A percentile compares a stretch with the other conserved stretches of the same genome.
These are phyloP conservation scores for Jaltomata sinuosa DNA, from an alignment of 257 asterid genomes.

Conservation along the genomic window DNA sequence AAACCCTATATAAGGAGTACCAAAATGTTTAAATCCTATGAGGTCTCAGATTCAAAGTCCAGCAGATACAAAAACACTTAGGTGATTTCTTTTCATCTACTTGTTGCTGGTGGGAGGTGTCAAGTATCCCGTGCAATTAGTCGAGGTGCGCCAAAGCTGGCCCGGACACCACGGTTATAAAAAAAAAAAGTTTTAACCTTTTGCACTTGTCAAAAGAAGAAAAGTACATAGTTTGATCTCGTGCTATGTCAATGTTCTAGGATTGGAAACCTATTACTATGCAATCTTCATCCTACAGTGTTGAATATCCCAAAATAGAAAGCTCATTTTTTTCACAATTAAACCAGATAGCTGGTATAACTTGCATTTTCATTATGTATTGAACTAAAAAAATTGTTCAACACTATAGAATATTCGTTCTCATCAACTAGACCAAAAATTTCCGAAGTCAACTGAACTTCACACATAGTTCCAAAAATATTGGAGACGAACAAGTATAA, in stretches of 20 bases:
- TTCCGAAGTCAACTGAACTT: not conserved
- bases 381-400: not conserved
- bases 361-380: not conserved
- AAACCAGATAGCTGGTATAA: not conserved
- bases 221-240: not conserved
- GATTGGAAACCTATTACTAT: not conserved
- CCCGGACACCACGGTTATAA: too few species aligned
- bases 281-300: not conserved
- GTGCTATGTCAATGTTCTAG: not conserved
- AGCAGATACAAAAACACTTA: too few species aligned
- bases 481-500: not conserved
- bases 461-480: slow-evolving; percentile 2
- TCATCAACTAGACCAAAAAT: not conserved
- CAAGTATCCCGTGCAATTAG: too few species aligned
- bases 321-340: not conserved
- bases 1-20: not conserved
- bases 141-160: too few species aligned
- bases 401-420: not conserved
- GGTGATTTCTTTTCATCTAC: too few species aligned
- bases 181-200: not conserved
- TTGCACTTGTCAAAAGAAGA: not conserved
- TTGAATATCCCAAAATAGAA: not conserved
- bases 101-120: too few species aligned
- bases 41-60: too few species aligned
- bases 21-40: not conserved